Evolutionary conservation across 2,329 filamentous ascomycete genomes (phyloP), one percentile per base, ranked within the genome.

Genomic region (Didymella glomerata): DNA sequence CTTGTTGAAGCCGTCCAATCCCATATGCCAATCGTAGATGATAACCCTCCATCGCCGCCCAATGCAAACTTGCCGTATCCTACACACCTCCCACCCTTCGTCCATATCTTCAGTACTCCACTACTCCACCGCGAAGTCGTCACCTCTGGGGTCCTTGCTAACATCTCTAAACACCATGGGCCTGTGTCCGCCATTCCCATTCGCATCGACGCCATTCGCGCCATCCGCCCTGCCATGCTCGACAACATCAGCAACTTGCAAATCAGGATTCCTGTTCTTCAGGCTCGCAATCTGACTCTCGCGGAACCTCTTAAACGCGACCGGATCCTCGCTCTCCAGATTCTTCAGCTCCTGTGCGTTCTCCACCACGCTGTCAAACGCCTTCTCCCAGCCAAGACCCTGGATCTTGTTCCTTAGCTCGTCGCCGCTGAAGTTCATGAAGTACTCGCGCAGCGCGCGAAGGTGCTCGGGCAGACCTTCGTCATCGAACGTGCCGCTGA

Each of bases 341-440:
- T 78, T 77, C 48, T 84, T 83, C 84, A 90, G 86, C 73, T 90
- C 83, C 62, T 87, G 85, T 0, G 88, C 86, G 63, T 92, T 90
- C 27, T 84, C 83, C 5, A 85, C 85, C 18, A 85, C 81, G 69
- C 88, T 85, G 67, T 85, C 82, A 64, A 92, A 88, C 0, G 86
- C 84, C 54, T 81, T 79, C 13, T 90, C 81, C 49, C 85, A 84
- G 9, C 56, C 56, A 0, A 85, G 83, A 41, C 83, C 80, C 51
- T 83, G 79, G 4, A 86, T 81, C 67, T 83, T 83, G 46, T 79
- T 78, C 54, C 77, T 76, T 48, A 90, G 75, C 24, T 85, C 82
- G 61, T 86, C 84, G 40, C 89, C 86, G 22, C 85, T 84, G 2
- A 91, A 71, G 25, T 86, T 85, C 60, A 88, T 84, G 28, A 91